Evolutionary conservation across 2,329 filamentous ascomycete species (phyloP).

Genomic region (Ambrosiella xylebori): DNA sequence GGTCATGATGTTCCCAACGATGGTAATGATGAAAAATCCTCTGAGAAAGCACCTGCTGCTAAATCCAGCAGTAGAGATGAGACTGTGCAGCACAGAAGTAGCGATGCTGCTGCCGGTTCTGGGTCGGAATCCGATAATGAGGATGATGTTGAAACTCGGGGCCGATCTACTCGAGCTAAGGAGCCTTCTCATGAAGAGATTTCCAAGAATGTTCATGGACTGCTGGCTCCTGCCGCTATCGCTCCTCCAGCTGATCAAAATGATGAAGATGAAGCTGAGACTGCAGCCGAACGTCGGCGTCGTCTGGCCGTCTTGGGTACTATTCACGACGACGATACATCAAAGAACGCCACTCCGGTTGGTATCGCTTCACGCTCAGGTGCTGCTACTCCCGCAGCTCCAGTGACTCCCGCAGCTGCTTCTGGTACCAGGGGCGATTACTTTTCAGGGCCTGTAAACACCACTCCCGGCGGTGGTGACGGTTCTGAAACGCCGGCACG

Average conservation of each 20-base stretch:
- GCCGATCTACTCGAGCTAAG: neutral
- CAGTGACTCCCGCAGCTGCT: neutral
- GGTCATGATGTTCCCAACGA: no score
- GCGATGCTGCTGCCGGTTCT: neutral
- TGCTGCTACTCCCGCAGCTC: neutral
- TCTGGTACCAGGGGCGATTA: neutral
- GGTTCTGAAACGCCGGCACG: conserved; percentile 14
- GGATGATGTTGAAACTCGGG: neutral
- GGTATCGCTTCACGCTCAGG: neutral
- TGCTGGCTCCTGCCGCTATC: neutral
- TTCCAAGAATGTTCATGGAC: neutral
- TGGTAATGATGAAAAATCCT: neutral
- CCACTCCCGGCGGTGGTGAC: conserved; percentile 30
- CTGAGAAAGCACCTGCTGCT: neutral
- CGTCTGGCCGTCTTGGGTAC: conserved; percentile 59
- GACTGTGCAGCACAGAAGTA: neutral
- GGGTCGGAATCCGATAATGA: conserved; percentile 3
- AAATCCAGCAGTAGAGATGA: neutral
- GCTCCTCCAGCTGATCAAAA: neutral
- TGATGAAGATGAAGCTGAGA: conserved; percentile 51
- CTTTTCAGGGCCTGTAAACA: conserved; percentile 9
- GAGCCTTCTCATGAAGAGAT: neutral
- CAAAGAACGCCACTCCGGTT: neutral
- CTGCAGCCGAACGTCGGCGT: conserved; percentile 55
- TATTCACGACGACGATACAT: conserved; percentile 23